A percentile compares a stretch with the other conserved stretches of the same genome.
Conservation (phyloP, 441 rosid species). For the Pelargonium myrrhifolium region DNA sequence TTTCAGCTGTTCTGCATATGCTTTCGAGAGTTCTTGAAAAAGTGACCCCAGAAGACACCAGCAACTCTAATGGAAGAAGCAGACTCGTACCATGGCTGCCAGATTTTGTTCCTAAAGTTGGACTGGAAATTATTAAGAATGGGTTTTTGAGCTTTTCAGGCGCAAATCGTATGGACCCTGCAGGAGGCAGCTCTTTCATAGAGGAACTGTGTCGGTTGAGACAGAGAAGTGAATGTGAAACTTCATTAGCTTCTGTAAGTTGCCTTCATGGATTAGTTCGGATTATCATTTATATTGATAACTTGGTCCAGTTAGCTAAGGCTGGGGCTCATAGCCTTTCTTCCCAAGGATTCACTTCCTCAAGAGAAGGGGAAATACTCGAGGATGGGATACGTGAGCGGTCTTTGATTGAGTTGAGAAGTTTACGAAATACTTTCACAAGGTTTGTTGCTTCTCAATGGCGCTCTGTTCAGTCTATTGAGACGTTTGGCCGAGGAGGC, state of each 20-base stretch:
- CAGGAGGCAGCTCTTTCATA: slow-evolving; percentile 39
- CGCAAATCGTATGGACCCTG: slow-evolving; percentile 26
- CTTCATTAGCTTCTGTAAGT: slow-evolving; percentile 60
- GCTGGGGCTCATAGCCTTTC: slow-evolving; percentile 22
- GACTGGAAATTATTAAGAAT: slow-evolving; percentile 55
- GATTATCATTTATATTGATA: slow-evolving; percentile 39
- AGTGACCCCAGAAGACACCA: slow-evolving; percentile 37
- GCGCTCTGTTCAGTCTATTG: slow-evolving; percentile 54
- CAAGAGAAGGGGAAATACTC: slow-evolving; percentile 53
- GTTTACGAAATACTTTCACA: slow-evolving; percentile 36
- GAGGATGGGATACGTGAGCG: slow-evolving; percentile 50
- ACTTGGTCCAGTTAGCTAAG: slow-evolving; percentile 51
- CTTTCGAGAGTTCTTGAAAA: slow-evolving; percentile 63
- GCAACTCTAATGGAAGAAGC: slow-evolving; percentile 23
- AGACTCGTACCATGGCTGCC: slow-evolving; percentile 64
- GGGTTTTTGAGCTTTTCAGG: slow-evolving; percentile 42
- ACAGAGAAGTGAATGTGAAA: slow-evolving; percentile 38
- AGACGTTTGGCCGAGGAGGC: slow-evolving; percentile 77
- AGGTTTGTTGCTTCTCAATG: slow-evolving; percentile 47
- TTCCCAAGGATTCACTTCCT: slow-evolving; percentile 28
- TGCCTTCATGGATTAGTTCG: slow-evolving; percentile 59
- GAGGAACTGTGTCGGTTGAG: slow-evolving; percentile 50
- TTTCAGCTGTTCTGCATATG: slow-evolving; percentile 57
- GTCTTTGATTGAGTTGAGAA: slow-evolving; percentile 44
- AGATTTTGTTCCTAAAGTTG: slow-evolving; percentile 78